Evolutionary conservation across 805 yeast species (phyloP).

Genomic region (Candida cerambycidarum): DNA sequence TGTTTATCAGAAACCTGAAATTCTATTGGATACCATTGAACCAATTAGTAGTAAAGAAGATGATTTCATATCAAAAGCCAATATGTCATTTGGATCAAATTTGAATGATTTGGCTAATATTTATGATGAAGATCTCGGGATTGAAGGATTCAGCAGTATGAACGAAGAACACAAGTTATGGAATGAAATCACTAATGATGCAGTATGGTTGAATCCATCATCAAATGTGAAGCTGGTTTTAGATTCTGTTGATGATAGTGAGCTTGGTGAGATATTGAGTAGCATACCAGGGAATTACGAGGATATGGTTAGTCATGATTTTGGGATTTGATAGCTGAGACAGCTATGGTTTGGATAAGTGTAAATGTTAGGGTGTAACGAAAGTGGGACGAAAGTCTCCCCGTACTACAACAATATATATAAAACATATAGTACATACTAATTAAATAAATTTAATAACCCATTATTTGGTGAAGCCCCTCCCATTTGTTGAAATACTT

Average conservation of each 20-base stretch:
- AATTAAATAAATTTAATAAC: conserved; percentile 30
- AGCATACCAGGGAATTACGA: background rate
- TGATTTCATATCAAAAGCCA: conserved; percentile 8
- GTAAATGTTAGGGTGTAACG: no score
- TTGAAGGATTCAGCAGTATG: conserved; percentile 42
- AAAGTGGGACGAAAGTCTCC: no score
- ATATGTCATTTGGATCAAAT: conserved; percentile 18
- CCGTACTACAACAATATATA: no score
- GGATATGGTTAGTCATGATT: background rate
- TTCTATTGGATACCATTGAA: background rate
- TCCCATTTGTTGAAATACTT: conserved; percentile 31
- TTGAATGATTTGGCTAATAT: conserved; percentile 24
- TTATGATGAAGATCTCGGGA: conserved; percentile 40
- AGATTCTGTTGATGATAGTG: conserved; percentile 1
- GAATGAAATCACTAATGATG: conserved; percentile 77
- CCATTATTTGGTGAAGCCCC: conserved; percentile 13
- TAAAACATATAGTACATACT: background rate
- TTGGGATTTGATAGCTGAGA: no score
- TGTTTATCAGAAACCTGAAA: conserved; percentile 5
- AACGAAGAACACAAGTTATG: conserved; percentile 56
- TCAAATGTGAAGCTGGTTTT: background rate
- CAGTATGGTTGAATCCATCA: conserved; percentile 61
- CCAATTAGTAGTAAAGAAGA: conserved; percentile 1
- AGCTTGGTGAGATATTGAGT: conserved; percentile 10
- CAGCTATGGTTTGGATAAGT: no score